Percentiles rank a stretch among this genome's conserved stretches.
Conservation (phyloP, 2,329 filamentous ascomycete genomes). For the Xylariaceae sp. region DNA sequence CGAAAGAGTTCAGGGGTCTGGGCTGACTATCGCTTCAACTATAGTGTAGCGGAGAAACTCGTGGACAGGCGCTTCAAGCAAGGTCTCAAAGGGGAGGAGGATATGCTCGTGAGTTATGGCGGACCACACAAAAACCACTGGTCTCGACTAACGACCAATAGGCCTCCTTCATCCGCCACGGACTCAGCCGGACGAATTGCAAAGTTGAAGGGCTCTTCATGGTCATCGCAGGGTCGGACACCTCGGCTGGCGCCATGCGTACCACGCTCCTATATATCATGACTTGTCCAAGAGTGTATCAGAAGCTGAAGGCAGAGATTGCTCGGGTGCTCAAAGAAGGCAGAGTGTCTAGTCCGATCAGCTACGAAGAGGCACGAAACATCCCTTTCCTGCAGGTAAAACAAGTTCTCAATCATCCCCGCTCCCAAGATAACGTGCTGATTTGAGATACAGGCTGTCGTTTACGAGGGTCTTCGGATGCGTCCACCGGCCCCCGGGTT, state of each 20-base stretch:
- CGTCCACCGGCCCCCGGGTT: conserved; percentile 24
- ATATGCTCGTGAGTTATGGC: too few species aligned
- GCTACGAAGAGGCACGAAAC: conserved; percentile 18
- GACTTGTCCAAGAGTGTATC: conserved; percentile 31
- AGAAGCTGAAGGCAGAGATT: conserved; percentile 13
- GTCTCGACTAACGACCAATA: not conserved
- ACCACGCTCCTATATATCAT: conserved; percentile 42
- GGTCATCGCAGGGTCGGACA: conserved; percentile 43
- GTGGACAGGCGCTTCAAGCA: too few species aligned
- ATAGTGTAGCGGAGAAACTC: too few species aligned
- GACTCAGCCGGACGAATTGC: not conserved
- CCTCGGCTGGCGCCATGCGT: conserved; percentile 43
- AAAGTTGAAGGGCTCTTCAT: not conserved
- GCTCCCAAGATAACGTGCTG: too few species aligned
- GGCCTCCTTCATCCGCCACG: not conserved
- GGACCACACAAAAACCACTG: too few species aligned
- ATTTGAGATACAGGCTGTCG: conserved; percentile 31
- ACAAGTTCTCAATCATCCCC: conserved; percentile 1
- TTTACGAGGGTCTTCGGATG: conserved; percentile 34
- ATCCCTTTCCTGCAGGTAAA: conserved; percentile 9
- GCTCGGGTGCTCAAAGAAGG: conserved; percentile 37
- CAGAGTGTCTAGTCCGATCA: conserved; percentile 27
- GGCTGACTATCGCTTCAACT: too few species aligned
- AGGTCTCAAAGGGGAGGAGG: not conserved
- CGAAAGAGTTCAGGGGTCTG: too few species aligned